phyloP scores from a whole-genome alignment of 345 rosid species.

The Eucalyptus fibrosa region DNA sequence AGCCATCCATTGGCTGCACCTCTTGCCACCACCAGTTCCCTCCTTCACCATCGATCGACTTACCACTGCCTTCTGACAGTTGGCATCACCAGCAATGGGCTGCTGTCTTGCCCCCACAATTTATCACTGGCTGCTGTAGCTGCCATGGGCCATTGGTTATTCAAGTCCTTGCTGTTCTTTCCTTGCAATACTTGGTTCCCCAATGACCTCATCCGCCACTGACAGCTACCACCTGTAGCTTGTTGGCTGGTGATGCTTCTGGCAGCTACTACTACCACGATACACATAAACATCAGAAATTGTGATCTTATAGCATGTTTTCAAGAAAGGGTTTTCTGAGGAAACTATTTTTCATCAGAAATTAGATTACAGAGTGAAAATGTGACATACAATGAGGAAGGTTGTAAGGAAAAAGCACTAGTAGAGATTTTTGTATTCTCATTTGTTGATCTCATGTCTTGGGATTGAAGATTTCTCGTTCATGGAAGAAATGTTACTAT shows the following conservation, averaged over 20 bases:
- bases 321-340: neutral
- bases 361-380: neutral
- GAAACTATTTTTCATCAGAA: neutral
- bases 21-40: neutral
- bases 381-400: neutral
- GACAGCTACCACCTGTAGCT: neutral
- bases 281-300: neutral
- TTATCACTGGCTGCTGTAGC: neutral
- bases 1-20: neutral
- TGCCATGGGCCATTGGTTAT: neutral
- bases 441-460: neutral
- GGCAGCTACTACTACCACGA: neutral
- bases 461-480: neutral
- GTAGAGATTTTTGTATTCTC: neutral
- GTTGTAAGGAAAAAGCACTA: neutral
- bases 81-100: neutral
- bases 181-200: neutral
- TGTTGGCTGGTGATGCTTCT: neutral
- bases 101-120: neutral
- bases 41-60: neutral
- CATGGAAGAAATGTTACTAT: neutral
- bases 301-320: neutral
- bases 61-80: neutral
- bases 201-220: neutral
- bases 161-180: neutral